phyloP scores from a whole-genome alignment of 2,329 filamentous ascomycete genomes.

The Trichoderma brevicompactum region DNA sequence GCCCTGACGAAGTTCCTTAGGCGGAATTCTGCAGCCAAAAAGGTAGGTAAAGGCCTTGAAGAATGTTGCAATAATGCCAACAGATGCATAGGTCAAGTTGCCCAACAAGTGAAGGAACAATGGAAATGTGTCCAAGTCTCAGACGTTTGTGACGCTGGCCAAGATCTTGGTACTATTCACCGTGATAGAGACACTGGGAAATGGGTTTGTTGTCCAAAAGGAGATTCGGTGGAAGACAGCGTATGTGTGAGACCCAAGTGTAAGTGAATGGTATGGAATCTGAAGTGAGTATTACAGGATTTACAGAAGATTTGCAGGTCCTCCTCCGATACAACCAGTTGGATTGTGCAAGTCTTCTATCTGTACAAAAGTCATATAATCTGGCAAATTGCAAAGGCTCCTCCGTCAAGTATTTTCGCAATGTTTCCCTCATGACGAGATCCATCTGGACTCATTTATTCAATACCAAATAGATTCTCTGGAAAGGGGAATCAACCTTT shows the following conservation, averaged over 20 bases:
- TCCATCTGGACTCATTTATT: constrained; percentile 6
- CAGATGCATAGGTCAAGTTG: not conserved
- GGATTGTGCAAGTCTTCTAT: not conserved
- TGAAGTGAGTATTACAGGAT: too few relatives aligned
- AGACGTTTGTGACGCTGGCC: not conserved
- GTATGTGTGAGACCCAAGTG: not conserved
- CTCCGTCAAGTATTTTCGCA: not conserved
- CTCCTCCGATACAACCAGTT: not conserved
- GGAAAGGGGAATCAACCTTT: constrained; percentile 3
- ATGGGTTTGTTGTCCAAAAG: constrained; percentile 18
- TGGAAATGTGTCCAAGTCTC: constrained; percentile 20
- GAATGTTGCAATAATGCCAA: not conserved
- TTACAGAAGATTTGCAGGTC: not conserved
- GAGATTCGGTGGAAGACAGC: not conserved
- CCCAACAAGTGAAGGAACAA: not conserved
- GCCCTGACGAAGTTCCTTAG: not conserved
- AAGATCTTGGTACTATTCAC: constrained; percentile 1
- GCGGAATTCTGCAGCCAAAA: constrained; percentile 1
- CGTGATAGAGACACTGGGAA: not conserved
- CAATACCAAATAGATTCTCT: not conserved
- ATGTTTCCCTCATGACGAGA: constrained; percentile 5
- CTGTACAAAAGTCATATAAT: not conserved
- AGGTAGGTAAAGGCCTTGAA: not conserved
- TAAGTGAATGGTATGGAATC: not conserved
- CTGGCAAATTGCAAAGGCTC: not conserved